Evolutionary conservation across 768 basidiomycete genomes (phyloP).

Genomic region (Coprinellus aureogranulatus): DNA sequence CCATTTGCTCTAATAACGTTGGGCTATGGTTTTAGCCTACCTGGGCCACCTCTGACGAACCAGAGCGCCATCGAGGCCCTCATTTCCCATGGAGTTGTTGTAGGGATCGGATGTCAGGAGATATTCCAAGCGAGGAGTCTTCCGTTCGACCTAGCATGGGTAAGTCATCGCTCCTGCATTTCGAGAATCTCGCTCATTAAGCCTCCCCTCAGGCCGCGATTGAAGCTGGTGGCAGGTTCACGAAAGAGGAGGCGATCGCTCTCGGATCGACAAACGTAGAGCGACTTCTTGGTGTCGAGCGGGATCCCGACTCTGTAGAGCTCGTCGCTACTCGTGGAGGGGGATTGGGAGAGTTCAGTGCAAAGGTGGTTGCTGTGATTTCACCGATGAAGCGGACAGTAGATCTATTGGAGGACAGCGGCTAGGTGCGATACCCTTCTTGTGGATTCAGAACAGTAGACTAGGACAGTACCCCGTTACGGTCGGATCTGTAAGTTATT

Average conservation of each 20-base stretch:
- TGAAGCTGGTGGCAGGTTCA: conserved; percentile 38
- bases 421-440: no score
- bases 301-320: conserved; percentile 40
- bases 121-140: conserved; percentile 74
- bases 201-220: conserved; percentile 37
- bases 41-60: conserved; percentile 70
- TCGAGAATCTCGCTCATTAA: background rate
- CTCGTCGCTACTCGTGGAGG: conserved; percentile 57
- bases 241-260: conserved; percentile 42
- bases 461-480: no score
- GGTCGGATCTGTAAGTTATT: no score
- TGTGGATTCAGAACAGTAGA: no score
- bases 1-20: background rate
- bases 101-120: conserved; percentile 62
- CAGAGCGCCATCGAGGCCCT: conserved; percentile 57
- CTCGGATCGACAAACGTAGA: conserved; percentile 48
- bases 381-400: conserved; percentile 43
- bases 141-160: conserved; percentile 83
- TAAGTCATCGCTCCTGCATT: conserved; percentile 27
- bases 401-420: conserved; percentile 27
- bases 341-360: conserved; percentile 45
- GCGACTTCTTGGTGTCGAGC: conserved; percentile 35
- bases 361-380: conserved; percentile 53
- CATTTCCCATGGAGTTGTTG: conserved; percentile 64
- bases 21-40: conserved; percentile 41